These are phyloP conservation scores for Chiua sp. DNA, from an alignment of 1,284 basidiomycete species.

Conservation along the genomic window DNA sequence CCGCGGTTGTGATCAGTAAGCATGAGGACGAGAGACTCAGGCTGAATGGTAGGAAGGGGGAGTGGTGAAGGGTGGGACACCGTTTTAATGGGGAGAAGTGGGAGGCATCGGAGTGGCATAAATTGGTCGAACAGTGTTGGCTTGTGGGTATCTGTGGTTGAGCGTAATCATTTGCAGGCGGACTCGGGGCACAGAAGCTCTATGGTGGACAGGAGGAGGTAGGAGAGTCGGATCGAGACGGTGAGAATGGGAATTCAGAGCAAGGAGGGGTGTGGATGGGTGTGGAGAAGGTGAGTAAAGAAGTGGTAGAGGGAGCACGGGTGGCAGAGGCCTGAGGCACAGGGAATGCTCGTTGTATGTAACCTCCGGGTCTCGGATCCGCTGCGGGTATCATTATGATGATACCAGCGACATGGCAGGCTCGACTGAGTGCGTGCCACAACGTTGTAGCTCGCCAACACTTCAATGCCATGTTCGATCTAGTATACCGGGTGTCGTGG, in stretches of 20 bases:
- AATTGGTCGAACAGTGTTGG: constrained; percentile 24
- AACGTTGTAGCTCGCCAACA: too few relatives aligned
- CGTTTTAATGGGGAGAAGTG: constrained; percentile 32
- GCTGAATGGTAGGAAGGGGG: constrained; percentile 63
- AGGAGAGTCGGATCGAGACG: constrained; percentile 64
- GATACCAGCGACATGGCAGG: too few relatives aligned
- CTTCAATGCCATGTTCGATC: not conserved
- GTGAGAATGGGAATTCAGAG: constrained; percentile 74
- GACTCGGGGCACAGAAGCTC: constrained; percentile 23
- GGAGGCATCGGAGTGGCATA: constrained; percentile 33
- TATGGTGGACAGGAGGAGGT: constrained; percentile 37
- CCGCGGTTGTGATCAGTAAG: constrained; percentile 76
- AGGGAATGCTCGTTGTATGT: too few relatives aligned
- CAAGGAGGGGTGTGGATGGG: constrained; percentile 57
- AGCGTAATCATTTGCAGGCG: constrained; percentile 15
- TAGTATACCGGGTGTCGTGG: not conserved
- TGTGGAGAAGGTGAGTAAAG: constrained; percentile 32
- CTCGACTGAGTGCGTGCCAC: too few relatives aligned
- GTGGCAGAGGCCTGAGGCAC: constrained; percentile 39
- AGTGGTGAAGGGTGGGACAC: constrained; percentile 62
- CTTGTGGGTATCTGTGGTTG: constrained; percentile 25
- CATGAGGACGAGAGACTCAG: constrained; percentile 74
- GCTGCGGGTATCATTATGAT: constrained; percentile 18
- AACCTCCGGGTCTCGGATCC: too few relatives aligned
- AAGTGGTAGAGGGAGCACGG: constrained; percentile 51